Percentiles rank a stretch among this genome's conserved stretches.
These are phyloP conservation scores for Monosporascus sp. DNA, from an alignment of 2,329 filamentous ascomycete species.

Conservation along the genomic window DNA sequence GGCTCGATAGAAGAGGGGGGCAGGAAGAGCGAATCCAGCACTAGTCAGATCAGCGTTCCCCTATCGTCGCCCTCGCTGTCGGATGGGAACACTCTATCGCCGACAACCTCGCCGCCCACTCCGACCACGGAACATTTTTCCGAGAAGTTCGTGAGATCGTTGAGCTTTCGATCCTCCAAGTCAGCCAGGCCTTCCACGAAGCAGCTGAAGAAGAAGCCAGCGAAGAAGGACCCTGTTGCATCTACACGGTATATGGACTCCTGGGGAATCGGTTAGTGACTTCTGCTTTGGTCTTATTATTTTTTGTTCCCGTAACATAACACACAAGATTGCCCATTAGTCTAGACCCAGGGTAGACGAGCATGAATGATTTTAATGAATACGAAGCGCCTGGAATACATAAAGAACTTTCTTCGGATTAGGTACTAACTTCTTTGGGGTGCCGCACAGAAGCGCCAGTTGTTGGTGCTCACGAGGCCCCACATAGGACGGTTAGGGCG, in stretches of 20 bases:
- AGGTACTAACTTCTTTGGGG: too few relatives aligned
- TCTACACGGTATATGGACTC: not conserved
- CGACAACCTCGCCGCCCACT: slow-evolving; percentile 23
- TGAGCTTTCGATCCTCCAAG: slow-evolving; percentile 19
- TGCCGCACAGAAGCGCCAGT: too few relatives aligned
- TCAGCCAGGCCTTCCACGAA: slow-evolving; percentile 17
- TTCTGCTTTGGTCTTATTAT: not conserved
- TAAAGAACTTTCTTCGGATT: too few relatives aligned
- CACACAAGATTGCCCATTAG: too few relatives aligned
- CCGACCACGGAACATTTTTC: slow-evolving; percentile 21
- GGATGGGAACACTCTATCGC: slow-evolving; percentile 21
- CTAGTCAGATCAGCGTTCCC: slow-evolving; percentile 21
- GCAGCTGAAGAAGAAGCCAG: slow-evolving; percentile 20
- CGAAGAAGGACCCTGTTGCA: slow-evolving; percentile 1
- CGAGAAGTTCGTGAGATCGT: slow-evolving; percentile 21
- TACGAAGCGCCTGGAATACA: not conserved
- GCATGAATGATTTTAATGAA: not conserved
- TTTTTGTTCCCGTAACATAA: not conserved
- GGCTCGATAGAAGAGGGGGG: slow-evolving; percentile 22
- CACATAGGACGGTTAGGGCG: too few relatives aligned
- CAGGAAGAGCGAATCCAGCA: slow-evolving; percentile 14
- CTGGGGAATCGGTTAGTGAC: not conserved
- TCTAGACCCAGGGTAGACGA: not conserved
- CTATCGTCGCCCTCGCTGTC: slow-evolving; percentile 22
- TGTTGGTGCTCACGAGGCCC: too few relatives aligned